Evolutionary conservation across 257 asterid genomes (phyloP).

Genomic region (Lantana camara): DNA sequence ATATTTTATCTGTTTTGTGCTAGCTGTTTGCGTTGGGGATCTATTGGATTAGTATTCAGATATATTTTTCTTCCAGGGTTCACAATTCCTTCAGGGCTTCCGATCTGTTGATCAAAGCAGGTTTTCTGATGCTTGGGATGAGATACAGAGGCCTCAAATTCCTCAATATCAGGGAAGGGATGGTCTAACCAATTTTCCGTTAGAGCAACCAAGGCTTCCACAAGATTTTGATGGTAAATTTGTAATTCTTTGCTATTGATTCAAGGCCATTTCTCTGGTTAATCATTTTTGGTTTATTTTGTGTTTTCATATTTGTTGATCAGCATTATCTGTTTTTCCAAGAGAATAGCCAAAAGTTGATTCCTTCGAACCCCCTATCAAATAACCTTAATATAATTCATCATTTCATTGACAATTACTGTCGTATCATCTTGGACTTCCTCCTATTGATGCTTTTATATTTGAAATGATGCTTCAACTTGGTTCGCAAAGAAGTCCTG

Average conservation of each 20-base stretch:
- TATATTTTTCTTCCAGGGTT: constrained; percentile 53
- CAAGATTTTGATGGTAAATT: constrained; percentile 73
- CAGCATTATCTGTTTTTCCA: not conserved
- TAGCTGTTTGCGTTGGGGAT: constrained; percentile 11
- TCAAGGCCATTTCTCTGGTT: constrained; percentile 16
- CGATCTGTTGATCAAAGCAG: constrained; percentile 73
- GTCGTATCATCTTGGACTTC: not conserved
- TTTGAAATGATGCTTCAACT: constrained; percentile 4
- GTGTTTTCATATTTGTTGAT: constrained; percentile 1
- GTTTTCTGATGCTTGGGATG: constrained; percentile 92
- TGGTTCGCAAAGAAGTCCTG: constrained; percentile 2
- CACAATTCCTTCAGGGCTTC: constrained; percentile 83
- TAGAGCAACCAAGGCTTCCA: constrained; percentile 55
- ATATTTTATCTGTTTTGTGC: constrained; percentile 18
- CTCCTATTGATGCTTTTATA: not conserved
- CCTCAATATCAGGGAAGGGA: constrained; percentile 50
- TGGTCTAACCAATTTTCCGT: constrained; percentile 56
- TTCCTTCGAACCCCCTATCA: constrained; percentile 20
- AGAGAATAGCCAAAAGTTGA: not conserved
- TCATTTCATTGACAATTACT: not conserved
- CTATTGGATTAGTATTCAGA: constrained; percentile 20
- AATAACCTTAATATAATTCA: constrained; percentile 7
- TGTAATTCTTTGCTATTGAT: constrained; percentile 12
- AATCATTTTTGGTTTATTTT: not conserved
- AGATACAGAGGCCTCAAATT: constrained; percentile 77